Conservation (phyloP, 1,284 basidiomycete genomes). For the Puccinia novopanici region DNA sequence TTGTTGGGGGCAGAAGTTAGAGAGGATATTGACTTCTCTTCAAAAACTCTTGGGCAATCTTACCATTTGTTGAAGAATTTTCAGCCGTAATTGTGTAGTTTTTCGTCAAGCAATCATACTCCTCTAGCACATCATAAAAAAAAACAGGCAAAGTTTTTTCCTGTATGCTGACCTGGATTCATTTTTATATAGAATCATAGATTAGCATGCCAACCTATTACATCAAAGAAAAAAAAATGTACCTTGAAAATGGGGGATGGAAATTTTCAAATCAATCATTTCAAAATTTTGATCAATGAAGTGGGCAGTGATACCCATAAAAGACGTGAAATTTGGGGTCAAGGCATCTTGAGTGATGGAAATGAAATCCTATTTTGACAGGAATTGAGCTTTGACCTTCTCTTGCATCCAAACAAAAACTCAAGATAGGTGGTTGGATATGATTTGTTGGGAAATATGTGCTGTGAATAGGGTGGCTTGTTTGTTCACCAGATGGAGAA, state of each 20-base stretch:
- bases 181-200: neutral
- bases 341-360: neutral
- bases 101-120: neutral
- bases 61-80: neutral
- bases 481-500: neutral
- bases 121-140: neutral
- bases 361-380: neutral
- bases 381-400: neutral
- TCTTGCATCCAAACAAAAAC: neutral
- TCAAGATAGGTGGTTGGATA: neutral
- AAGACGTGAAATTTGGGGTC: neutral
- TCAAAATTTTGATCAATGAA: no score
- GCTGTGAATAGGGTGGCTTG: neutral
- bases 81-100: slow-evolving; percentile 7
- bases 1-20: no score
- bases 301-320: neutral
- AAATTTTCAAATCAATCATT: no score
- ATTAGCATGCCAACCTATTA: no score
- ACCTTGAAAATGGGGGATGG: neutral
- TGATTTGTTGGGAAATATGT: neutral
- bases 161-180: neutral
- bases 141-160: neutral
- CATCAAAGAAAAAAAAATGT: neutral
- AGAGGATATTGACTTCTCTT: no score
- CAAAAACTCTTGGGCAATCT: neutral